phyloP scores from a whole-genome alignment of 192 early-diverging fungal genomes.

The Coemansia sp. region DNA sequence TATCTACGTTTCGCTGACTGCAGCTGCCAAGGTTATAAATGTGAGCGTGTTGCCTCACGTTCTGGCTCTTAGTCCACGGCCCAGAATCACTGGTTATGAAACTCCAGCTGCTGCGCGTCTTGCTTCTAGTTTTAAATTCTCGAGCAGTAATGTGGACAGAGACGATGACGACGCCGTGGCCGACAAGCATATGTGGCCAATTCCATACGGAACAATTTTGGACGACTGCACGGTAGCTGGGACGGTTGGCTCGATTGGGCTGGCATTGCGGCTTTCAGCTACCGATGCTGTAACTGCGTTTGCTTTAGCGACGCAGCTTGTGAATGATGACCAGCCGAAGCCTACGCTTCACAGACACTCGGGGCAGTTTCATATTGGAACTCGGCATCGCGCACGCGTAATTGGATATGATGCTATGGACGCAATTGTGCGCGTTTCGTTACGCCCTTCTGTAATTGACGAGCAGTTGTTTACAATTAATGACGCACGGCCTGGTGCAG shows the following conservation, averaged over 20 bases:
- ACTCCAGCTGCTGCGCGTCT: conserved; percentile 30
- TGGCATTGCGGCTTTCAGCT: conserved; percentile 60
- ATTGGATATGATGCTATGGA: conserved; percentile 77
- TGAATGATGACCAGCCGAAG: conserved; percentile 62
- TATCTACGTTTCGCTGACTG: conserved; percentile 68
- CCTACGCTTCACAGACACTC: conserved; percentile 50
- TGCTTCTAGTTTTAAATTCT: conserved; percentile 6
- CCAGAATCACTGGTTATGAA: conserved; percentile 41
- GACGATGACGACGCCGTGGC: conserved; percentile 10
- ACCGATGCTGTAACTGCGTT: conserved; percentile 18
- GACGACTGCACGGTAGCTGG: conserved; percentile 64
- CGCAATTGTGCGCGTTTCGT: conserved; percentile 67
- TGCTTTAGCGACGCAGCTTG: conserved; percentile 61
- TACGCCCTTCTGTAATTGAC: conserved; percentile 67
- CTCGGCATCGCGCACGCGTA: conserved; percentile 74
- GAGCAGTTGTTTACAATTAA: conserved; percentile 65
- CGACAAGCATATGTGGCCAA: conserved; percentile 53
- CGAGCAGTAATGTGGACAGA: conserved; percentile 9
- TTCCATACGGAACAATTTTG: conserved; percentile 72
- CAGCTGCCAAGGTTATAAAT: conserved; percentile 61
- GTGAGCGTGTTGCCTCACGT: conserved; percentile 62
- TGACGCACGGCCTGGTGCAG: conserved; percentile 57
- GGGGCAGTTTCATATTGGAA: conserved; percentile 65
- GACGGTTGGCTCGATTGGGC: conserved; percentile 61
- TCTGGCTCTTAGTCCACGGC: conserved; percentile 50